Evolutionary conservation across 169 alveolate species (phyloP).

Genomic region (Eimeria maxima): DNA sequence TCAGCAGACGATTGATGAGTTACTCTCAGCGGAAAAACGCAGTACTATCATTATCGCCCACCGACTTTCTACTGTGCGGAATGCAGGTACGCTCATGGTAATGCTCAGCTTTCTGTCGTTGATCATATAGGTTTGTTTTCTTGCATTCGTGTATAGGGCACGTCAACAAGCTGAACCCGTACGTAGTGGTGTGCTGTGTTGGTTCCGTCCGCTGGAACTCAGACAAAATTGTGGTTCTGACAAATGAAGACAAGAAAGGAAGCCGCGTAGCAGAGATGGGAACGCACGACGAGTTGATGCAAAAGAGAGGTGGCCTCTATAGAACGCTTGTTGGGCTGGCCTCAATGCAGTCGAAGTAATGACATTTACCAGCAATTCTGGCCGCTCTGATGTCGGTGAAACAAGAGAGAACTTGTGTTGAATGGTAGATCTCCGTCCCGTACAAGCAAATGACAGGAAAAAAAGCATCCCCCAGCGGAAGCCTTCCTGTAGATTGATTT

Average conservation of each 20-base stretch:
- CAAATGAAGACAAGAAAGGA: constrained; percentile 78
- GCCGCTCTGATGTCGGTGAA: neutral
- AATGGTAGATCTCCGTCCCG: neutral
- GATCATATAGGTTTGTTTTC: neutral
- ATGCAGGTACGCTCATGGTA: constrained; percentile 81
- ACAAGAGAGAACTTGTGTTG: neutral
- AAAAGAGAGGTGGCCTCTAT: constrained; percentile 85
- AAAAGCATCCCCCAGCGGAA: neutral
- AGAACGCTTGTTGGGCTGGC: constrained; percentile 82
- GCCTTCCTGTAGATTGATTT: neutral
- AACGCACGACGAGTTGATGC: constrained; percentile 87
- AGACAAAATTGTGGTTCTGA: constrained; percentile 80
- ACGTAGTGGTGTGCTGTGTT: neutral
- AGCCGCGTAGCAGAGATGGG: constrained; percentile 86
- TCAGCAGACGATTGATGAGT: constrained; percentile 78
- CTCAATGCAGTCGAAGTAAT: neutral
- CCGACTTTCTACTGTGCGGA: constrained; percentile 93
- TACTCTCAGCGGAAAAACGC: constrained; percentile 51
- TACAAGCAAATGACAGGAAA: neutral
- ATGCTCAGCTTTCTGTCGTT: neutral
- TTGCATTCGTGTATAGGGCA: neutral
- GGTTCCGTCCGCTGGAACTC: neutral
- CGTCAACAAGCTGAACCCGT: neutral
- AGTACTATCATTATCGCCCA: constrained; percentile 96
- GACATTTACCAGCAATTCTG: neutral